Evolutionary conservation across 1,139 yeast genomes (phyloP), one percentile per base, ranked within the genome.

Genomic region (Pichia cactophila): DNA sequence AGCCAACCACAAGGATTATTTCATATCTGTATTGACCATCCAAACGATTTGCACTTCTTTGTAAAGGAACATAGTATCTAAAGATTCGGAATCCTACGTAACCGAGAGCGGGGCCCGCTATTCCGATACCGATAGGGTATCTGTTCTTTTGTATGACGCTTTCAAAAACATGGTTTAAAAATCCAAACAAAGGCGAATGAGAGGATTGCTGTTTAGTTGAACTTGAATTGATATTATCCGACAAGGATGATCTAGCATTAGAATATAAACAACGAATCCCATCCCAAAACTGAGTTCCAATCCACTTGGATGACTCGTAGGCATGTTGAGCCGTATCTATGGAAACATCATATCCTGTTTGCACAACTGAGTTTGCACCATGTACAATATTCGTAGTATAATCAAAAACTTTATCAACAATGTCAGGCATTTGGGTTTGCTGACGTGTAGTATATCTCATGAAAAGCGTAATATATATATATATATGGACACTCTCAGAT

Each of bases 1-100:
- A 83, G 1, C 95, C 95, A 2, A 86, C 75, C 7, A 87, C 69
- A 33, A 87, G 69, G 0, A 86, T 78, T 6, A 85, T 92, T 58
- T 86, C 94, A 51, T 76, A 74, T 43, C 54, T 45, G n/a, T 42
- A 38, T 26, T 49, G 42, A 17, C 38, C 38, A 3, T 43, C n/a
- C 16, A 51, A 37, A 16, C 54, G 41, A n/a, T 46, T 40, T 8
- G 89, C 95, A 53, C 83, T 69, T 58, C 95, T 70, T n/a, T 45
- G 29, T 26, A 44, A 50, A 6, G 58, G 59, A 23, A 44, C 37
- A n/a, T 46, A 33, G 9, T 41, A 33, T 33, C 55, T 50, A 36
- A 49, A 54, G 4, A 47, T 26, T 26, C 50, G 26, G 36, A 42
- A 50, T 10, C 46, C 41, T 10, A 54, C 33, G 26, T n/a, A 49